These are phyloP conservation scores for Phialophora expanda DNA, from an alignment of 2,329 filamentous ascomycete species.

Conservation along the genomic window DNA sequence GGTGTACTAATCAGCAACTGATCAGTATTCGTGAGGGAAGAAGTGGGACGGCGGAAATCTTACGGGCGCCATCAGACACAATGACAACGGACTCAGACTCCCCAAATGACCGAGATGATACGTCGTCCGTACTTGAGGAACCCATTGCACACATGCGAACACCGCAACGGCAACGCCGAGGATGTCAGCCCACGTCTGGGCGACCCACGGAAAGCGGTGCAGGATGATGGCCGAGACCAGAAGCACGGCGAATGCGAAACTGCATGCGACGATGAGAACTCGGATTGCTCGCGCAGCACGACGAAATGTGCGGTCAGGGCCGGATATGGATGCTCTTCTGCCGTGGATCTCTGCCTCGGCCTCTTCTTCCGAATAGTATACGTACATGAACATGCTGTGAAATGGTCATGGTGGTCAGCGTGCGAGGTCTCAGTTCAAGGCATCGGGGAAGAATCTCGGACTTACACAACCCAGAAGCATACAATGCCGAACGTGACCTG, in stretches of 20 bases:
- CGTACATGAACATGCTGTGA: conserved; percentile 27
- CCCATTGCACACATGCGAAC: conserved; percentile 28
- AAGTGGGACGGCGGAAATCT: not conserved
- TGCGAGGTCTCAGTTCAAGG: not conserved
- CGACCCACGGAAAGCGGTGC: conserved; percentile 26
- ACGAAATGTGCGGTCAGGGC: conserved; percentile 26
- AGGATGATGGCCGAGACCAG: conserved; percentile 25
- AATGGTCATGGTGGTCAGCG: not conserved
- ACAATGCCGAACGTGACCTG: conserved; percentile 28
- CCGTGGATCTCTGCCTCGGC: conserved; percentile 25
- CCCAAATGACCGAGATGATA: conserved; percentile 25
- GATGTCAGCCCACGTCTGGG: conserved; percentile 25
- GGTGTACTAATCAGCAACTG: conserved; percentile 18
- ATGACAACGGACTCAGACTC: conserved; percentile 24
- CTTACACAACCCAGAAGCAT: conserved; percentile 28
- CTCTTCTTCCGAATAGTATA: conserved; percentile 29
- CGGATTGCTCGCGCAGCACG: conserved; percentile 23
- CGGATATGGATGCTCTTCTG: conserved; percentile 21
- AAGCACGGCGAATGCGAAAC: conserved; percentile 24
- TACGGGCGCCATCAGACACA: conserved; percentile 25
- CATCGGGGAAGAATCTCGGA: not conserved
- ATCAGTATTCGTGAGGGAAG: not conserved
- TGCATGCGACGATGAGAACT: conserved; percentile 26
- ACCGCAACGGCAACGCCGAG: conserved; percentile 26
- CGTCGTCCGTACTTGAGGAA: conserved; percentile 27